A percentile compares a stretch with the other conserved stretches of the same genome.
Conservation (phyloP, 371 early-diverging fungal species). For the Mucor circinelloides region DNA sequence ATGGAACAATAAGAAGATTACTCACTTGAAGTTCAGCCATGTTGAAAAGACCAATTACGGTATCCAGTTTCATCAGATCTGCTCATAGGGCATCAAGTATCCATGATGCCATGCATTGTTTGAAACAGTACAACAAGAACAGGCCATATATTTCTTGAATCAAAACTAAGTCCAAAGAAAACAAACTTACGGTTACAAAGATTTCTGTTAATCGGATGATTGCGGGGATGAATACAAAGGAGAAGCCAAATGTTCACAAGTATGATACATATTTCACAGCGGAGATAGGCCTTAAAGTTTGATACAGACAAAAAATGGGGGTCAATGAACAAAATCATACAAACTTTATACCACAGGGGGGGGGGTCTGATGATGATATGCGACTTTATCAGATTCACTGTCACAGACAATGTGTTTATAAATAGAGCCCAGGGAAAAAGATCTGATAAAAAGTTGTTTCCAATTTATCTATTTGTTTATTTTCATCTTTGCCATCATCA, state of each 20-base stretch:
- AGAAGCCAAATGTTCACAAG: not conserved
- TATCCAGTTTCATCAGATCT: not conserved
- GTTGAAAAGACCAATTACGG: not conserved
- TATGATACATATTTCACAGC: not conserved
- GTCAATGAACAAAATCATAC: not conserved
- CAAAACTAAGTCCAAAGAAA: too few relatives aligned
- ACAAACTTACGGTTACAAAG: not conserved
- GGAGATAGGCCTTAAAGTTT: not conserved
- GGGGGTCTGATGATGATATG: constrained; percentile 9
- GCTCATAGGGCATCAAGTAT: not conserved
- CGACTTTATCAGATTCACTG: constrained; percentile 22
- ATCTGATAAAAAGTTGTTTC: constrained; percentile 20
- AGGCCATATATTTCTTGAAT: not conserved
- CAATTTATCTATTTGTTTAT: constrained; percentile 5
- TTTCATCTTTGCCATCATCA: not conserved
- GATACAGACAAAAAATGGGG: not conserved
- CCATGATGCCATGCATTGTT: not conserved
- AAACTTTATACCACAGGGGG: constrained; percentile 17
- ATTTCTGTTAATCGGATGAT: constrained; percentile 4
- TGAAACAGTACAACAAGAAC: not conserved
- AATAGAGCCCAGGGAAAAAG: constrained; percentile 2
- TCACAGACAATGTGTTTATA: constrained; percentile 6
- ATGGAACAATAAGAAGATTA: not conserved
- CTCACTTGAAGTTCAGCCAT: not conserved
- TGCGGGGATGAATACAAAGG: constrained; percentile 4